phyloP scores from a whole-genome alignment of 139 green algal species.

The Chlamydomonas schloesseri region DNA sequence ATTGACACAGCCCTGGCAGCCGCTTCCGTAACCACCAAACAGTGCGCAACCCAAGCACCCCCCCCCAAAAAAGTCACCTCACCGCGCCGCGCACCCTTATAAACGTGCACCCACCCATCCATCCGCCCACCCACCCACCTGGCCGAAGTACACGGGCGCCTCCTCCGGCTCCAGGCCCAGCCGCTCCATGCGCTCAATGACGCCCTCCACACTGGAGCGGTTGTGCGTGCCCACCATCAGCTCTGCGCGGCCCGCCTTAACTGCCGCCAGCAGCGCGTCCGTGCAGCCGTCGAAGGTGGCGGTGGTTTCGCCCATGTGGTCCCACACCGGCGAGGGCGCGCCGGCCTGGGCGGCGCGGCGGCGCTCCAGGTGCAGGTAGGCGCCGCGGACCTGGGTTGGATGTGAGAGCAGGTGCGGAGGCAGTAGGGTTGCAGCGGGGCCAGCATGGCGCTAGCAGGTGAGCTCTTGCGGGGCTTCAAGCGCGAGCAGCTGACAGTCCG shows the following conservation, averaged over 20 bases:
- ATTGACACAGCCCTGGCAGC: no score
- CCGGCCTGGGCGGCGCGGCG: slow-evolving; percentile 65
- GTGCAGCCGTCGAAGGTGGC: slow-evolving; percentile 72
- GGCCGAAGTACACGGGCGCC: slow-evolving; percentile 86
- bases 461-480: no score
- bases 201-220: slow-evolving; percentile 74
- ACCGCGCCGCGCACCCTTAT: no score
- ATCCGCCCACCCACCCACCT: slow-evolving; percentile 43
- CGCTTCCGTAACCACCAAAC: no score
- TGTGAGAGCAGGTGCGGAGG: no score
- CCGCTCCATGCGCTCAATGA: slow-evolving; percentile 71
- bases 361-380: slow-evolving; percentile 81
- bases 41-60: no score
- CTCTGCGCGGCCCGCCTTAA: slow-evolving; percentile 59
- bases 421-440: no score
- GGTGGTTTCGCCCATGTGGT: slow-evolving; percentile 81
- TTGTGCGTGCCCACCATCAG: slow-evolving; percentile 76
- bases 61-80: no score
- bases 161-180: slow-evolving; percentile 64
- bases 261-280: slow-evolving; percentile 53
- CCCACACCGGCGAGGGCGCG: slow-evolving; percentile 77
- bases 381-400: slow-evolving; percentile 76
- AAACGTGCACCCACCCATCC: no score
- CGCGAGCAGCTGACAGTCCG: no score
- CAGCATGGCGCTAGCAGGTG: no score